A percentile compares a stretch with the other conserved stretches of the same genome.
phyloP scores from a whole-genome alignment of 306 rosid genomes.

The Sphenostylis stenocarpa region DNA sequence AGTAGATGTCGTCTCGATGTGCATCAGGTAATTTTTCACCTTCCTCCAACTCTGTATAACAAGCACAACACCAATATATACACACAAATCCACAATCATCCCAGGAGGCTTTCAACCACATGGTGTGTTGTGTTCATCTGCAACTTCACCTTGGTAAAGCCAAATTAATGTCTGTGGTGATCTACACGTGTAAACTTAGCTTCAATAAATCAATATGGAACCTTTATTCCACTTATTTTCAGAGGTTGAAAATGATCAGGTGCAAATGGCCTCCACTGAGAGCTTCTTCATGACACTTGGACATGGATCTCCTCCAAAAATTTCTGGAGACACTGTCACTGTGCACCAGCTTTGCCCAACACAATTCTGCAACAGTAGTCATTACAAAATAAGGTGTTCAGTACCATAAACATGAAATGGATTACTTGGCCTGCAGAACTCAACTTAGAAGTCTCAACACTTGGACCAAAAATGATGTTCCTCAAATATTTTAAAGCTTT shows the following conservation, averaged over 20 bases:
- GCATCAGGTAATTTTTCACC: constrained; percentile 38
- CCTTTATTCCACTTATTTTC: constrained; percentile 35
- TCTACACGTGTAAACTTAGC: neutral
- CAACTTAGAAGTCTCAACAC: neutral
- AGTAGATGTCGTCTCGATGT: constrained; percentile 56
- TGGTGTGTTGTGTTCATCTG: constrained; percentile 79
- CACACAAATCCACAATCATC: constrained; percentile 46
- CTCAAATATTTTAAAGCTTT: neutral
- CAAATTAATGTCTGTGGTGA: constrained; percentile 45
- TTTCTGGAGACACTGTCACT: constrained; percentile 74
- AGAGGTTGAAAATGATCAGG: constrained; percentile 50
- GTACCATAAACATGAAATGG: neutral
- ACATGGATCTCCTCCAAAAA: constrained; percentile 98
- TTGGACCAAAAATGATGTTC: neutral
- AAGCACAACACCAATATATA: constrained; percentile 41
- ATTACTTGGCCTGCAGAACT: neutral
- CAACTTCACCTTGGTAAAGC: constrained; percentile 89
- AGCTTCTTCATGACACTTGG: constrained; percentile 92
- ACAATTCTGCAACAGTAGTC: constrained; percentile 67
- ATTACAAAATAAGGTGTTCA: neutral
- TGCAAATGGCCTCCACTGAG: constrained; percentile 87
- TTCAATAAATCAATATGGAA: constrained; percentile 22
- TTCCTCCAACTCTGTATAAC: constrained; percentile 34
- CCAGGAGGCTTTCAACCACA: constrained; percentile 58
- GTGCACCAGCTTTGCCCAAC: constrained; percentile 79